Conservation (phyloP, 805 yeast genomes). For the Kurtzmaniella fragi region DNA sequence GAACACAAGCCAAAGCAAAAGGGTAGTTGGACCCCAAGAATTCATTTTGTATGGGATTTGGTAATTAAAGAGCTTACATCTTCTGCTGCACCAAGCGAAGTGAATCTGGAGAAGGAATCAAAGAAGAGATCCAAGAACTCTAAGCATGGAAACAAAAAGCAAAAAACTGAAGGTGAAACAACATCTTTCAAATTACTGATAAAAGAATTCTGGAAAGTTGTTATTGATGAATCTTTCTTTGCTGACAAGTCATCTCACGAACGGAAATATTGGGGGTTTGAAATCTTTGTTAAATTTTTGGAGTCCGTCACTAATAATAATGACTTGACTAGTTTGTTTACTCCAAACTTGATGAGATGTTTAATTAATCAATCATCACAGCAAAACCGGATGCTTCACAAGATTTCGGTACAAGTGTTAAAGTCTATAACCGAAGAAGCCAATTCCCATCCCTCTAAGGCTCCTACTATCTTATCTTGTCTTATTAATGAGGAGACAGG, state of each 20-base stretch:
- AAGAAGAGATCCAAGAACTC: conserved; percentile 15
- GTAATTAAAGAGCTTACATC: conserved; percentile 40
- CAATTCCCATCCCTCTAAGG: conserved; percentile 33
- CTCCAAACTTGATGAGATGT: conserved; percentile 65
- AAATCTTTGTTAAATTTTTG: conserved; percentile 54
- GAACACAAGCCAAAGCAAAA: conserved; percentile 42
- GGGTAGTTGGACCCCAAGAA: conserved; percentile 67
- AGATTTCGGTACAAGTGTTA: conserved; percentile 54
- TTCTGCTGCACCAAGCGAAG: conserved; percentile 10
- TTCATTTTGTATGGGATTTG: conserved; percentile 74
- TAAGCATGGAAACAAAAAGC: conserved; percentile 4
- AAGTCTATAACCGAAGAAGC: conserved; percentile 34
- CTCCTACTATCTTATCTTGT: conserved; percentile 24
- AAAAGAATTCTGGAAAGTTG: conserved; percentile 71
- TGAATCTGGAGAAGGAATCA: conserved; percentile 12
- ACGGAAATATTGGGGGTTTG: conserved; percentile 82
- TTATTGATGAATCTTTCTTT: conserved; percentile 78
- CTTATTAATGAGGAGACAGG: conserved; percentile 27
- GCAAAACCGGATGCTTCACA: conserved; percentile 58
- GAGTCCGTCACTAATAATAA: conserved; percentile 11
- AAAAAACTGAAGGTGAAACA: conserved; percentile 8
- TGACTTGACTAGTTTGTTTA: conserved; percentile 34
- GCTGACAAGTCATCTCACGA: conserved; percentile 75
- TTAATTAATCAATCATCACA: conserved; percentile 74
- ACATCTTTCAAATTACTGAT: conserved; percentile 25